phyloP scores from a whole-genome alignment of 2,329 filamentous ascomycete genomes.

The Cryoendolithus antarcticus region DNA sequence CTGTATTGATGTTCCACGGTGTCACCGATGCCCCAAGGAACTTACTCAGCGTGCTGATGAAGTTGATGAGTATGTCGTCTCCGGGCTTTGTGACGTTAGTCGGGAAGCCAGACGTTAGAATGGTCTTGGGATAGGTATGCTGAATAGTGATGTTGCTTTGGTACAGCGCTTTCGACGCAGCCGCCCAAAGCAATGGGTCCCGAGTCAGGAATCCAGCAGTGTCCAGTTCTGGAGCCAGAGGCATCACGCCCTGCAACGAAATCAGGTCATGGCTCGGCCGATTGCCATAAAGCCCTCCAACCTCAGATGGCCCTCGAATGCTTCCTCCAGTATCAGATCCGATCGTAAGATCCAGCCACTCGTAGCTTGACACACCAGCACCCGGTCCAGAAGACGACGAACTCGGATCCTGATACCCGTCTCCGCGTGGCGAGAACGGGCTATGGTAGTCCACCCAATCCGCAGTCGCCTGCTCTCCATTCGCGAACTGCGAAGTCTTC shows the following conservation, averaged over 20 bases:
- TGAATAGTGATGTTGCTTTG: slow-evolving; percentile 27
- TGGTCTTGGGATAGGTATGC: slow-evolving; percentile 25
- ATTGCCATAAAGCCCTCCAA: slow-evolving; percentile 37
- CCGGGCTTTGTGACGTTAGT: slow-evolving; percentile 20
- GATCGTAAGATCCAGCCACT: slow-evolving; percentile 35
- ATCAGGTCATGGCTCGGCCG: slow-evolving; percentile 34
- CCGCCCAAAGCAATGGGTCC: slow-evolving; percentile 27
- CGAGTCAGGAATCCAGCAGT: slow-evolving; percentile 32
- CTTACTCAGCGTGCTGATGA: slow-evolving; percentile 27
- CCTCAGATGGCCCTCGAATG: slow-evolving; percentile 33
- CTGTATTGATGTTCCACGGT: slow-evolving; percentile 21
- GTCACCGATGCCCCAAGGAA: slow-evolving; percentile 28
- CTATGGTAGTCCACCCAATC: slow-evolving; percentile 36
- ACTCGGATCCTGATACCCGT: slow-evolving; percentile 31
- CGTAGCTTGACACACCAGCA: slow-evolving; percentile 30
- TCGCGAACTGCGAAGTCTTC: slow-evolving; percentile 31
- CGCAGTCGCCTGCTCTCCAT: slow-evolving; percentile 33
- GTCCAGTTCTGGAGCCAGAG: slow-evolving; percentile 31
- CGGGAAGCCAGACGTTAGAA: slow-evolving; percentile 29
- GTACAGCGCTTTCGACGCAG: slow-evolving; percentile 31
- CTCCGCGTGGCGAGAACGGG: slow-evolving; percentile 29
- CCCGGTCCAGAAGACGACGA: slow-evolving; percentile 34
- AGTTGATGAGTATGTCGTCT: slow-evolving; percentile 24
- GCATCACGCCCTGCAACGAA: slow-evolving; percentile 33
- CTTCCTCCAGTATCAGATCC: slow-evolving; percentile 37